Evolutionary conservation across 129 eudicot genomes (phyloP).

Genomic region (Tanacetum coccineum): DNA sequence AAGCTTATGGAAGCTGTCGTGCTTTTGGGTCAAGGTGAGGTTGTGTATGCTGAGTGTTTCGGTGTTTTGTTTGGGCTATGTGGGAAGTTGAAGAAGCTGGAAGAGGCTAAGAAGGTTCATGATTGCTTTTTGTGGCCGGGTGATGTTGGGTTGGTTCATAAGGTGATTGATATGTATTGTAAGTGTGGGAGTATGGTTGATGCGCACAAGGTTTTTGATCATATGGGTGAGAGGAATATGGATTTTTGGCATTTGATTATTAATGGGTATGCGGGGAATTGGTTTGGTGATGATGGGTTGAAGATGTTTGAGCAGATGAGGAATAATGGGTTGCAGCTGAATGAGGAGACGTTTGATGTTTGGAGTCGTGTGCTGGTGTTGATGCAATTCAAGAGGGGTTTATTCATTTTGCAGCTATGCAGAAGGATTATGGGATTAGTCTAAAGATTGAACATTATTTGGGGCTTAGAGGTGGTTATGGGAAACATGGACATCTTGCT

Average conservation of each 20-base stretch:
- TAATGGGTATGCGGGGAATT: conserved; percentile 33
- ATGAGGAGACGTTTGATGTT: conserved; percentile 30
- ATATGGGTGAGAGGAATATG: conserved; percentile 31
- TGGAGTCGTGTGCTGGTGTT: conserved; percentile 36
- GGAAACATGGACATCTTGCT: conserved; percentile 31
- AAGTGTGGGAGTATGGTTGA: too few species aligned
- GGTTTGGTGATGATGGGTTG: too few species aligned
- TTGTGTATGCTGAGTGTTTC: too few species aligned
- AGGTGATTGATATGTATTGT: too few species aligned
- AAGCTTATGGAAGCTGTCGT: too few species aligned
- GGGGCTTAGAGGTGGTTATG: conserved; percentile 23
- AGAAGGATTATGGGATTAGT: conserved; percentile 28
- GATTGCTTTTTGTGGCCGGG: too few species aligned
- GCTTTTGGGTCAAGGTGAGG: too few species aligned
- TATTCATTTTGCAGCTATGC: conserved; percentile 36
- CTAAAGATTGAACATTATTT: conserved; percentile 31
- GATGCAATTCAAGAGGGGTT: conserved; percentile 40
- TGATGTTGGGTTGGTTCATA: too few species aligned
- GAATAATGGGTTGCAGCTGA: conserved; percentile 24
- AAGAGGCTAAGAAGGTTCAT: too few species aligned
- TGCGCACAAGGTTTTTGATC: conserved; percentile 33
- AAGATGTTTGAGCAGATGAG: conserved; percentile 38
- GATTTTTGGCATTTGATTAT: conserved; percentile 34
- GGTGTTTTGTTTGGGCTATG: too few species aligned
- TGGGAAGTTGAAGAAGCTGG: too few species aligned